Conservation (phyloP, 495 filamentous ascomycete species). For the Podospora tetraspora region DNA sequence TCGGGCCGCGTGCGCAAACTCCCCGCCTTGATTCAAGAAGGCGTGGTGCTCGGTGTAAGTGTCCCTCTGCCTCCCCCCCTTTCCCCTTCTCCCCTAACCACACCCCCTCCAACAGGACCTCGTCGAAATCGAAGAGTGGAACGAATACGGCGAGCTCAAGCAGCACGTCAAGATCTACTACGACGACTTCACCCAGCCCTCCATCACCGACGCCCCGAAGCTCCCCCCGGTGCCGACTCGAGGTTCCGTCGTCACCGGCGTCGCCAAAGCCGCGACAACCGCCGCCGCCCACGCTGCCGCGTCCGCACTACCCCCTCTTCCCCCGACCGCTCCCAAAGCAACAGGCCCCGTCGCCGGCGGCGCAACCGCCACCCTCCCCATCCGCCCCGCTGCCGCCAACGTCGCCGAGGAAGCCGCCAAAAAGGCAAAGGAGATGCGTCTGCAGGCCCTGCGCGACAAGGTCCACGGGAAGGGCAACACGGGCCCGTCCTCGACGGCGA, state of each 20-base stretch:
- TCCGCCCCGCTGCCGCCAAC: constrained; percentile 61
- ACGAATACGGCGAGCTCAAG: constrained; percentile 94
- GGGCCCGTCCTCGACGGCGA: not conserved
- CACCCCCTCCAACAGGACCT: constrained; percentile 57
- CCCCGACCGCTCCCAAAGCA: constrained; percentile 22
- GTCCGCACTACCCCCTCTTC: constrained; percentile 13
- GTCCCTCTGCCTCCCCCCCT: not conserved
- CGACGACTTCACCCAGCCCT: constrained; percentile 48
- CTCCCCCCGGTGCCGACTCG: constrained; percentile 23
- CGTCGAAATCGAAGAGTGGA: constrained; percentile 96
- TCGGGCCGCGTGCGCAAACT: constrained; percentile 67
- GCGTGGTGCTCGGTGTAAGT: constrained; percentile 79
- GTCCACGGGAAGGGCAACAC: constrained; percentile 33
- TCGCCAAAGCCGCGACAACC: constrained; percentile 30
- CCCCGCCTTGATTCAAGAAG: constrained; percentile 83
- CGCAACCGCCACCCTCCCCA: constrained; percentile 43
- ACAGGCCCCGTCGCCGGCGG: constrained; percentile 15
- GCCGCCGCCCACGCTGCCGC: constrained; percentile 35
- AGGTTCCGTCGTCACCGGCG: constrained; percentile 31
- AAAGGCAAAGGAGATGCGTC: constrained; percentile 52
- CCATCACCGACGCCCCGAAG: constrained; percentile 37
- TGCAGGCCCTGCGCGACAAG: constrained; percentile 36
- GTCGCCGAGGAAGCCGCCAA: constrained; percentile 66
- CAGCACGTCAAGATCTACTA: constrained; percentile 62
- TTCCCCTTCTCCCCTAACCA: constrained; percentile 5